phyloP scores from a whole-genome alignment of 768 basidiomycete species.

The Termitomyces bulborhizus region DNA sequence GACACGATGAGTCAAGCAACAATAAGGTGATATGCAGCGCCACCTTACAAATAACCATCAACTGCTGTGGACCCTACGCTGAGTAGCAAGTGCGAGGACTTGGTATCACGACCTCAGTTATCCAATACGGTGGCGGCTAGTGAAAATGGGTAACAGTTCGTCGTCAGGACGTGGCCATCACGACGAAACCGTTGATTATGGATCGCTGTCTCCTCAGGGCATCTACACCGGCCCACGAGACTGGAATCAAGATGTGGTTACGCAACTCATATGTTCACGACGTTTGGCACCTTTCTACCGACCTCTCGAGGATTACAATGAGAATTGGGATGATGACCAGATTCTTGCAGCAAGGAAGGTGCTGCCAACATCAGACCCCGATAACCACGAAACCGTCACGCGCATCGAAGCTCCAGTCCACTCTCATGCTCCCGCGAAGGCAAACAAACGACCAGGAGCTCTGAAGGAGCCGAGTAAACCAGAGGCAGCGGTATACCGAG shows the following conservation, averaged over 20 bases:
- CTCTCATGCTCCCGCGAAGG: conserved; percentile 26
- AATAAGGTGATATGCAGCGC: conserved; percentile 15
- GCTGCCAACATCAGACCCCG: conserved; percentile 37
- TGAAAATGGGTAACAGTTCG: conserved; percentile 76
- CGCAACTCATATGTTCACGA: conserved; percentile 82
- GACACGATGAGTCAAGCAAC: conserved; percentile 3
- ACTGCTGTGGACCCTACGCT: conserved; percentile 17
- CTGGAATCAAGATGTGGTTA: conserved; percentile 86
- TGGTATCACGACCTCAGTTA: conserved; percentile 3
- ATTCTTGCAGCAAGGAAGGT: conserved; percentile 79
- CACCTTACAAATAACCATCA: conserved; percentile 33
- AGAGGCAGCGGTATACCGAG: conserved; percentile 78
- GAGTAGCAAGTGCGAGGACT: conserved; percentile 9
- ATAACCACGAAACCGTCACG: conserved; percentile 38
- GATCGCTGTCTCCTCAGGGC: conserved; percentile 74
- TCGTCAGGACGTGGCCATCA: conserved; percentile 69
- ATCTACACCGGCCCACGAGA: conserved; percentile 81
- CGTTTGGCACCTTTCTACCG: conserved; percentile 94
- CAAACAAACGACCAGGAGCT: conserved; percentile 46
- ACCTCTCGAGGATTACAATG: conserved; percentile 89
- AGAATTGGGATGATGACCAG: conserved; percentile 84
- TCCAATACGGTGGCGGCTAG: conserved; percentile 3
- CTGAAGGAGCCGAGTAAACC: conserved; percentile 64
- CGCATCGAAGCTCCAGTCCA: conserved; percentile 37
- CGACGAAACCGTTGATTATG: conserved; percentile 83